phyloP scores from a whole-genome alignment of 108 stramenopile genomes.

The Parmales sp. region DNA sequence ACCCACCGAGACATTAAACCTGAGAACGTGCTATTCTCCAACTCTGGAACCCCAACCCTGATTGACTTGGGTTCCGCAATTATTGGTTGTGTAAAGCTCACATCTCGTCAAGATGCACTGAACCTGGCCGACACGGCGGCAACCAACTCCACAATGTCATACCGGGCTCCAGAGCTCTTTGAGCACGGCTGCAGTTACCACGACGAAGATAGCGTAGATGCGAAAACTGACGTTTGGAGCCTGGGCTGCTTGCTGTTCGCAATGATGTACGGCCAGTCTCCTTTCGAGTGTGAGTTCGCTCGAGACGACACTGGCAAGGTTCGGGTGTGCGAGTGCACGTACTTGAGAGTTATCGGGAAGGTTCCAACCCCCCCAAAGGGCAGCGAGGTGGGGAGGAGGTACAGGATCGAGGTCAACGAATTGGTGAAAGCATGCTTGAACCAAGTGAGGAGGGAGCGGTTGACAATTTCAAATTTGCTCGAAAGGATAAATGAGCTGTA shows the following conservation, averaged over 20 bases:
- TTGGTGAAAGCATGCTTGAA: too few species aligned
- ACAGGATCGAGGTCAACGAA: not conserved
- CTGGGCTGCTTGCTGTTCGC: constrained; percentile 69
- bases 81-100: constrained; percentile 15
- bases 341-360: constrained; percentile 42
- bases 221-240: constrained; percentile 65
- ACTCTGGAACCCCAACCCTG: constrained; percentile 39
- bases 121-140: constrained; percentile 40
- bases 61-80: constrained; percentile 49
- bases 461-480: too few species aligned
- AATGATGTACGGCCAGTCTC: constrained; percentile 62
- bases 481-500: too few species aligned
- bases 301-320: not conserved
- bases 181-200: constrained; percentile 50
- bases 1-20: constrained; percentile 73
- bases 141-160: constrained; percentile 57
- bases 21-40: constrained; percentile 52
- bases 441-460: too few species aligned
- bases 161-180: constrained; percentile 73
- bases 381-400: not conserved
- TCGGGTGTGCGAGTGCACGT: constrained; percentile 39
- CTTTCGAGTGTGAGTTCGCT: constrained; percentile 57
- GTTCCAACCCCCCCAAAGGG: not conserved
- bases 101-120: constrained; percentile 14
- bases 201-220: constrained; percentile 43